Evolutionary conservation across 768 basidiomycete species (phyloP).

Genomic region (Gymnopilus dilepis): DNA sequence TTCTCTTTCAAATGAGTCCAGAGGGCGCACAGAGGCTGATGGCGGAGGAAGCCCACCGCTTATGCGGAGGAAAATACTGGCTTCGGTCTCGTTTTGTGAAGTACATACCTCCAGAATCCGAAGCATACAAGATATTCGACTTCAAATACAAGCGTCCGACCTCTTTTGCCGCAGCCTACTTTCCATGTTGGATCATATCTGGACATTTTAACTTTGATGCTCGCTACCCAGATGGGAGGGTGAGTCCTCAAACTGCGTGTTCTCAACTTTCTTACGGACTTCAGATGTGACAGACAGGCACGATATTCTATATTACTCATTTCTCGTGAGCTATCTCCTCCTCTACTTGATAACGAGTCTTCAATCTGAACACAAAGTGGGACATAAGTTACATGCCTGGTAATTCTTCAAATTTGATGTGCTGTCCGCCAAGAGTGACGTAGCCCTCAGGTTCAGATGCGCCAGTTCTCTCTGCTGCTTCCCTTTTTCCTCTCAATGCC

Average conservation of each 20-base stretch:
- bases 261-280: not conserved
- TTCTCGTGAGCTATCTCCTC: not conserved
- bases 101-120: not conserved
- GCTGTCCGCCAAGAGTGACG: not conserved
- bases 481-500: not conserved
- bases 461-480: constrained; percentile 8
- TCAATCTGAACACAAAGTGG: not conserved
- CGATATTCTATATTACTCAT: not conserved
- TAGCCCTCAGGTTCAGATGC: constrained; percentile 2
- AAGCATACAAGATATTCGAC: not conserved
- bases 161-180: constrained; percentile 2
- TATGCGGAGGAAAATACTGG: constrained; percentile 4
- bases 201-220: not conserved
- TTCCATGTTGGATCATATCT: constrained; percentile 8
- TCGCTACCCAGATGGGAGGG: not conserved
- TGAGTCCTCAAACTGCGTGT: not conserved
- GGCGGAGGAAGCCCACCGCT: not conserved
- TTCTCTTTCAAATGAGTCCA: constrained; percentile 17
- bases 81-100: not conserved
- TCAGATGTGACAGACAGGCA: not conserved
- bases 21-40: constrained; percentile 16
- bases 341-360: not conserved
- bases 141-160: constrained; percentile 5
- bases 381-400: constrained; percentile 11
- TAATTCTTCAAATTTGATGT: not conserved